Conservation (phyloP, 1,284 basidiomycete genomes). For the Microbotryomycetes sp. region DNA sequence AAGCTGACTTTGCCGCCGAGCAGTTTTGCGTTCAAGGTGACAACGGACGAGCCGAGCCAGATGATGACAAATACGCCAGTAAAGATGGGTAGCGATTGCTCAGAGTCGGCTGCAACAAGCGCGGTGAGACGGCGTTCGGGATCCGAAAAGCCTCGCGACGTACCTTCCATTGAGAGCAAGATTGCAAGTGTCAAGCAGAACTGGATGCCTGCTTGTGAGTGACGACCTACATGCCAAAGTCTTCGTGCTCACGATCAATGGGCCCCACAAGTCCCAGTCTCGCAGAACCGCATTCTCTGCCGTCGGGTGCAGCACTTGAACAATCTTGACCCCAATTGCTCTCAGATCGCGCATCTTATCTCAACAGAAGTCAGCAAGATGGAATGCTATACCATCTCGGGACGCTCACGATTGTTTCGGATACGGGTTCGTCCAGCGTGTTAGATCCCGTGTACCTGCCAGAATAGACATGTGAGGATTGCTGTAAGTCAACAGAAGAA, state of each 20-base stretch:
- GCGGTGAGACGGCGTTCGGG: not conserved
- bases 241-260: constrained; percentile 51
- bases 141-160: constrained; percentile 32
- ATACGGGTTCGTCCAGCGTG: constrained; percentile 80
- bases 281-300: constrained; percentile 58
- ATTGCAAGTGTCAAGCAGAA: constrained; percentile 75
- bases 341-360: constrained; percentile 66
- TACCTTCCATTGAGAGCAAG: constrained; percentile 78
- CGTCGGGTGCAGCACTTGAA: constrained; percentile 85
- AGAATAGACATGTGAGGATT: not conserved
- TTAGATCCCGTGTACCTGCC: constrained; percentile 66
- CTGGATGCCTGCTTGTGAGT: no score
- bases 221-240: not conserved
- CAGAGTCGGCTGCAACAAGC: constrained; percentile 57
- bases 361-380: not conserved
- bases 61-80: constrained; percentile 84
- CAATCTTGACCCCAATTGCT: constrained; percentile 82
- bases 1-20: constrained; percentile 96
- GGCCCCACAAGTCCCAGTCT: constrained; percentile 97
- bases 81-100: constrained; percentile 79
- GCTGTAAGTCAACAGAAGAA: not conserved
- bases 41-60: constrained; percentile 75
- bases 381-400: not conserved
- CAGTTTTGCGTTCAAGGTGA: constrained; percentile 89
- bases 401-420: constrained; percentile 69